Evolutionary conservation across 2,329 filamentous ascomycete genomes (phyloP), one percentile per base, ranked within the genome.

Genomic region (Paraconiothyrium sp.): DNA sequence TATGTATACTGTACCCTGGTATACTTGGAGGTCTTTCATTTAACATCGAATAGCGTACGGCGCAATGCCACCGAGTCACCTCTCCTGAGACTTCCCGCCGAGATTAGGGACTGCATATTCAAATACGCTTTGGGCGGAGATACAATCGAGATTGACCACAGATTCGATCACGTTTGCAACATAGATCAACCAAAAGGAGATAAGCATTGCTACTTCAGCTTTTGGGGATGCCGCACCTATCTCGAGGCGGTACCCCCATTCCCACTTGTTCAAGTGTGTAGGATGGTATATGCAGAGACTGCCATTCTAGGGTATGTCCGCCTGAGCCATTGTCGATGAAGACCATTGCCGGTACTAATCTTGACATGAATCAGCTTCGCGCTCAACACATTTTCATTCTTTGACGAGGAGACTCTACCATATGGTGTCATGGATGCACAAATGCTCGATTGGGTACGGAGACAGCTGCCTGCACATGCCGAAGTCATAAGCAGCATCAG

Each of bases 241-340:
- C 6, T 30, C 27, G 27, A 6, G 4, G 6, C 27, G 27, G 27
- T 30, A 4, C 27, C 27, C 6, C 27, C 20, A 4, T 44, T 44
- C 16, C 7, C n/a, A 44, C 35, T 44, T 44, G 13, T n/a, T 44
- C 41, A 20, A 32, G 55, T 58, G 1, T 66, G 55, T 34, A 57
- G 59, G 13, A 59, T 64, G 35, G 34, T 62, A 1, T 54, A 64
- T n/a, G 37, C 61, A 9, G 64, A 66, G 24, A 58, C 59, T 30
- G 47, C 68, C n/a, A 30, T 22, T 10, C 37, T 54, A 10, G 51
- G 35, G 35, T 54, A 34, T 4, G 27, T 32, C 5, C 20, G 5
- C 46, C 7, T 49, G 3, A 13, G 8, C 16, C 14, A 4, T 11
- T 13, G 3, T 9, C 11, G 24, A 10, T 6, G 2, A 49, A 8